phyloP scores from a whole-genome alignment of 768 basidiomycete species.

The Hydnum rufescens region DNA sequence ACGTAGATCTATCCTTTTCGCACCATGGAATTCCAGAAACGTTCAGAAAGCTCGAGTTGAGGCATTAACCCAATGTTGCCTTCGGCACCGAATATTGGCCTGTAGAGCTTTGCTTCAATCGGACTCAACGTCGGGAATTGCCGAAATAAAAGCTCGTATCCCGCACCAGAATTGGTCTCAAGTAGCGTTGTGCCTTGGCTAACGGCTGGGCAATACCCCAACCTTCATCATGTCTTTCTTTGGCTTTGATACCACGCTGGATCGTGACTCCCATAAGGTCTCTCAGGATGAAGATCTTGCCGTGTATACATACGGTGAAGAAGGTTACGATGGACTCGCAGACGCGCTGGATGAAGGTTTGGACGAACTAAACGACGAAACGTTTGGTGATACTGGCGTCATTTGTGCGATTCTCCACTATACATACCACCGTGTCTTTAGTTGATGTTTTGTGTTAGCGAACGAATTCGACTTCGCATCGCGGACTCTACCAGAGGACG shows the following conservation, averaged over 20 bases:
- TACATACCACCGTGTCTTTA: neutral
- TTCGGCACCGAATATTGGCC: too few relatives aligned
- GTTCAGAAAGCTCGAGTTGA: too few relatives aligned
- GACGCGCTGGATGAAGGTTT: conserved; percentile 73
- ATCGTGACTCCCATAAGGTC: conserved; percentile 35
- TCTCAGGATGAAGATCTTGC: conserved; percentile 53
- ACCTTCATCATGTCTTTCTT: conserved; percentile 61
- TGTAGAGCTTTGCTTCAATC: too few relatives aligned
- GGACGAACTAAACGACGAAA: conserved; percentile 93
- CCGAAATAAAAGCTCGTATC: too few relatives aligned
- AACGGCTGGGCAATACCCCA: too few relatives aligned
- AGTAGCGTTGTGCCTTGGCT: too few relatives aligned
- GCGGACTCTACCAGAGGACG: conserved; percentile 18
- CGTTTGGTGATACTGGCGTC: conserved; percentile 54
- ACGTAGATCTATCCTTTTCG: too few relatives aligned
- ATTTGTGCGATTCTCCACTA: conserved; percentile 34
- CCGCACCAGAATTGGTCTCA: too few relatives aligned
- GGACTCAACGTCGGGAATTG: too few relatives aligned
- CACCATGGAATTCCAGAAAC: too few relatives aligned
- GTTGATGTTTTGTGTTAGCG: conserved; percentile 25
- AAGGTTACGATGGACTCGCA: conserved; percentile 75
- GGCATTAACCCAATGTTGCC: too few relatives aligned
- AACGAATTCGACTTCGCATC: conserved; percentile 81
- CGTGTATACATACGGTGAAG: conserved; percentile 85
- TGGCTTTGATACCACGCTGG: conserved; percentile 42